Evolutionary conservation across 2,329 filamentous ascomycete species (phyloP).

Genomic region (Fusarium sp.): DNA sequence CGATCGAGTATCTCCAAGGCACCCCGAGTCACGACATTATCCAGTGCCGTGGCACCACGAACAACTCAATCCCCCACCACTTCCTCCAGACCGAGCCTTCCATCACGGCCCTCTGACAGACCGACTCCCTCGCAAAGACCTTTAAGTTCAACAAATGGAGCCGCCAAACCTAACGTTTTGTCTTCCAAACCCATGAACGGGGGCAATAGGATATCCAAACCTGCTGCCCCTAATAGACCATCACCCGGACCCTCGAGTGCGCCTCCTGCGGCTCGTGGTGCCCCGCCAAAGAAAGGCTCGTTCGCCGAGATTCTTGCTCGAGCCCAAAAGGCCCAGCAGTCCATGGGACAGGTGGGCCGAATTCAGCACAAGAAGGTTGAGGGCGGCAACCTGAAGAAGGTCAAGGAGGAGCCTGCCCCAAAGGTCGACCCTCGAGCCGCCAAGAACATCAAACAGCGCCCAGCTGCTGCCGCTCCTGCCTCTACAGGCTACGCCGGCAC

Average conservation of each 20-base stretch:
- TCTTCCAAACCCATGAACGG: constrained; percentile 47
- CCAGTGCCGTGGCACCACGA: constrained; percentile 40
- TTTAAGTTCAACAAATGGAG: constrained; percentile 27
- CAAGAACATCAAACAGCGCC: constrained; percentile 38
- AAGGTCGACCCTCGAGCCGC: constrained; percentile 40
- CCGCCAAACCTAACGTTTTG: constrained; percentile 33
- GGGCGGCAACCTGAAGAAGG: constrained; percentile 63
- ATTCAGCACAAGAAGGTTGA: constrained; percentile 82
- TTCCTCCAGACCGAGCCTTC: constrained; percentile 34
- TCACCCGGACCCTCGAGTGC: constrained; percentile 50
- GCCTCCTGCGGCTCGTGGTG: constrained; percentile 56
- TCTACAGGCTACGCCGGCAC: constrained; percentile 50
- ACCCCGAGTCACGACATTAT: constrained; percentile 50
- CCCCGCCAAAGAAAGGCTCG: constrained; percentile 77
- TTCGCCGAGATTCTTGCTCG: constrained; percentile 80
- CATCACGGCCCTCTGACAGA: constrained; percentile 45
- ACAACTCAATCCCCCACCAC: constrained; percentile 35
- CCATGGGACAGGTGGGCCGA: constrained; percentile 72
- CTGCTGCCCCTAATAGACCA: constrained; percentile 39
- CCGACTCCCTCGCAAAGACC: constrained; percentile 42
- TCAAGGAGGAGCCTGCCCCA: constrained; percentile 58
- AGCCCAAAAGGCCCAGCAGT: constrained; percentile 73
- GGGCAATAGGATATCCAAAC: constrained; percentile 42
- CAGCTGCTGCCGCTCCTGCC: constrained; percentile 14
- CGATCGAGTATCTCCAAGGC: constrained; percentile 56